Evolutionary conservation across 257 asterid species (phyloP), one percentile per base, ranked within the genome.

Genomic region (Nicotiana paniculata): DNA sequence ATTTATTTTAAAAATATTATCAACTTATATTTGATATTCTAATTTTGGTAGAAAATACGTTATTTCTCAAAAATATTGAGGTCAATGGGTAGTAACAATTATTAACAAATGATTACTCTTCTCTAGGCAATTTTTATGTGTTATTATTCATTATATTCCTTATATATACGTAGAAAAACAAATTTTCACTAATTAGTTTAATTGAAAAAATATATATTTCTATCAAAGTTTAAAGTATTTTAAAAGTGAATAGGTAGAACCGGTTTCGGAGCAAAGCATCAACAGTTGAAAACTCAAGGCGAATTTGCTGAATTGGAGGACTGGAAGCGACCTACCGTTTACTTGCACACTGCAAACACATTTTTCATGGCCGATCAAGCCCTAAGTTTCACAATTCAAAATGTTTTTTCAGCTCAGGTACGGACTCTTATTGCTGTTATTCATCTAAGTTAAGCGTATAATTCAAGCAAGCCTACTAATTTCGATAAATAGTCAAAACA

Each of bases 331-430:
- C 88, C 12, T 54, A 35, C 46, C 92, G 91, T 82, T 85, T 91
- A 9, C 89, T 95, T 87, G 87, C 79, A 53, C 84, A 43, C 58
- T 90, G 84, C 54, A 85, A 83, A 26, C 81, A 68, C 77, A 43
- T 83, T 24, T 57, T 77, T 75, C 86, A 84, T 88, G 85, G 86
- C 72, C 89, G 82, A 79, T 51, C 70, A 48, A 83, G 26, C 77
- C 66, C 46, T 13, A 66, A n/a, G 51, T 62, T 79, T 79, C 82
- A 82, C 74, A 79, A 62, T 70, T 89, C 91, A 57, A 74, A 21
- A 74, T 65, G 74, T 48, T 83, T 85, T 28, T 86, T 48, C 33
- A 46, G 63, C 80, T 85, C 93, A 90, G 93, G 96, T 93, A 84
- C 70, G 3, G 51, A 1, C 37, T 26, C 9, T 43, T 61, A 5